Base-by-base conservation (phyloP, 2,329 filamentous ascomycete genomes). In the Colletotrichum theobromicola region DNA sequence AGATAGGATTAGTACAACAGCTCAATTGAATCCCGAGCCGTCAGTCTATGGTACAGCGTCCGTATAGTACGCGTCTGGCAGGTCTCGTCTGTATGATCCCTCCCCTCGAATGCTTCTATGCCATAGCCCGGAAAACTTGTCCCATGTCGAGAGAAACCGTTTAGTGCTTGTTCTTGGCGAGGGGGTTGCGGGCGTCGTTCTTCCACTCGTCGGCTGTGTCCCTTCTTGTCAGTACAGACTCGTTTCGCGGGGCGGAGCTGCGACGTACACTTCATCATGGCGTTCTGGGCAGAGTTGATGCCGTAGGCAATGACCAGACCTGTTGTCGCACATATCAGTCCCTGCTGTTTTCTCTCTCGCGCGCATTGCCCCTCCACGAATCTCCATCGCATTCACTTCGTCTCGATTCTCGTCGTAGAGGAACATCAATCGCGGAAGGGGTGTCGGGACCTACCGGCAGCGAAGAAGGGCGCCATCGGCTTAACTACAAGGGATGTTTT, bases 381-480 rank as follows among this genome's bases (percentile, higher is more conserved):
- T 62, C 7, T 34, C 26, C 28, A 24, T 76, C 61, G 35, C 21
- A 32, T 2, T 12, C 18, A 46, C 9, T 46, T 46, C 42, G 18
- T 46, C 0, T 21, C 21, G 13, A n/a, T 64, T 32, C 35, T 64
- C 21, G 50, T 26, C 12, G n/a, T 9, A 12, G 7, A 2, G 32
- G 28, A 34, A 21, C n/a, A 53, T 70, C n/a, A 57, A 24, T 63
- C 30, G 46, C 9, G 42, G 42, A 7, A 46, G 3, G 34, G 21
- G 70, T 50, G 42, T 62, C 75, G 68, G 60, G 68, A 90, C 94
- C 84, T 97, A 98, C 96, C 95, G 85, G 96, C 96, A 86, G 91
- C 90, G 90, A 96, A 97, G 92, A 98, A 98, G 80, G 96, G 96
- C 85, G 92, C 92, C 93, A 97, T 93, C 81, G 96, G 95, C 90